Evolutionary conservation across 495 filamentous ascomycete genomes (phyloP).

Genomic region (Penicillium verhagenii): DNA sequence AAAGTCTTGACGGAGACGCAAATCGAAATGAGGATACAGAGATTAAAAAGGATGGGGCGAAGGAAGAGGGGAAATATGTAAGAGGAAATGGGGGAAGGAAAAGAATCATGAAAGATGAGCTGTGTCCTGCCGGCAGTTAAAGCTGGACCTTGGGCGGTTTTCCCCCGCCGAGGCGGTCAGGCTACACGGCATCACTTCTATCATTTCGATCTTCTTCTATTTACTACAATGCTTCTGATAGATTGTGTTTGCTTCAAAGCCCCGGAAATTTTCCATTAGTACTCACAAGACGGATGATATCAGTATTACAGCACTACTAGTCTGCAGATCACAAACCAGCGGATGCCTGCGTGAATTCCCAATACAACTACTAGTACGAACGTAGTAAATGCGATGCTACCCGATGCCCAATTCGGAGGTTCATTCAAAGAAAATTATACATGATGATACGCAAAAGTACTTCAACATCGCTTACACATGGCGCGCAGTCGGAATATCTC

Average conservation of each 20-base stretch:
- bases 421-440: not conserved
- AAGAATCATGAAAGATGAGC: slow-evolving; percentile 36
- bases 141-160: slow-evolving; percentile 1
- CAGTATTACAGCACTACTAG: not conserved
- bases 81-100: slow-evolving; percentile 20
- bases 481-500: slow-evolving; percentile 27
- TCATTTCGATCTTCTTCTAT: not conserved
- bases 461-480: not conserved
- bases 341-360: not conserved
- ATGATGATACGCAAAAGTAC: not conserved
- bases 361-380: not conserved
- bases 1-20: slow-evolving; percentile 23
- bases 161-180: slow-evolving; percentile 28
- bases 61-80: slow-evolving; percentile 17
- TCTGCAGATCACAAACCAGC: not conserved
- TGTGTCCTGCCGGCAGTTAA: slow-evolving; percentile 21
- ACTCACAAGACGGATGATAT: not conserved
- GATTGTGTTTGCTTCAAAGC: not conserved
- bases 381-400: slow-evolving; percentile 1
- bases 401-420: not conserved
- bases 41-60: slow-evolving; percentile 8
- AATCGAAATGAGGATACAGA: not conserved
- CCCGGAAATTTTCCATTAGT: not conserved
- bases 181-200: slow-evolving; percentile 21
- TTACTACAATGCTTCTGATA: not conserved